These are phyloP conservation scores for Ophiostoma piceae DNA, from an alignment of 2,329 filamentous ascomycete genomes.

Conservation along the genomic window DNA sequence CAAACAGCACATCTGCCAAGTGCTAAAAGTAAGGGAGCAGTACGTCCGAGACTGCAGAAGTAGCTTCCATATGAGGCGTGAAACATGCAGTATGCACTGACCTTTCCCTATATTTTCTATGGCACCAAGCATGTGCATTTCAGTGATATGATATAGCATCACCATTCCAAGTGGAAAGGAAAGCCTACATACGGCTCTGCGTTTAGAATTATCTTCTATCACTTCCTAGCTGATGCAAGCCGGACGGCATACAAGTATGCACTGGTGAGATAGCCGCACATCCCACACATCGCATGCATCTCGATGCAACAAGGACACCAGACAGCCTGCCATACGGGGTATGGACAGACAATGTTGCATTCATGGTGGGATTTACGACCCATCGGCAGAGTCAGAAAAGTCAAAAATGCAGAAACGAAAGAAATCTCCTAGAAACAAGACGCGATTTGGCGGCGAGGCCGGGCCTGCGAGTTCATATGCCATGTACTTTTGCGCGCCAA, in stretches of 20 bases:
- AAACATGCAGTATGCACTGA: neutral
- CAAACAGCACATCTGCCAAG: neutral
- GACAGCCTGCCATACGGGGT: neutral
- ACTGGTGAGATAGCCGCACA: neutral
- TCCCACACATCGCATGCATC: neutral
- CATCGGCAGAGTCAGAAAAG: neutral
- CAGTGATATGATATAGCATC: neutral
- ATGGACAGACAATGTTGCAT: neutral
- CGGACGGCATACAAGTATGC: neutral
- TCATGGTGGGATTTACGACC: neutral
- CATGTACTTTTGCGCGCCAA: constrained; percentile 12
- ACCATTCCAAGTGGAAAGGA: neutral
- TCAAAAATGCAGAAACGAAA: neutral
- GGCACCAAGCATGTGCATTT: no score
- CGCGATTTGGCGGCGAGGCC: neutral
- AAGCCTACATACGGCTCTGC: neutral
- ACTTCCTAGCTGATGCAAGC: no score
- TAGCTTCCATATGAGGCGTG: constrained; percentile 8
- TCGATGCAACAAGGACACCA: neutral
- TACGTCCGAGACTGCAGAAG: neutral
- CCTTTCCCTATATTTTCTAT: neutral
- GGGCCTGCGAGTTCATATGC: neutral
- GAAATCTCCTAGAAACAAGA: neutral
- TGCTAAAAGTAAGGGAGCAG: neutral
- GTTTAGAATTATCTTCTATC: neutral